Percentiles rank a stretch among this genome's conserved stretches.
Evolutionary conservation across 2,329 filamentous ascomycete species (phyloP).

Genomic region (Aspergillus phoenicis): DNA sequence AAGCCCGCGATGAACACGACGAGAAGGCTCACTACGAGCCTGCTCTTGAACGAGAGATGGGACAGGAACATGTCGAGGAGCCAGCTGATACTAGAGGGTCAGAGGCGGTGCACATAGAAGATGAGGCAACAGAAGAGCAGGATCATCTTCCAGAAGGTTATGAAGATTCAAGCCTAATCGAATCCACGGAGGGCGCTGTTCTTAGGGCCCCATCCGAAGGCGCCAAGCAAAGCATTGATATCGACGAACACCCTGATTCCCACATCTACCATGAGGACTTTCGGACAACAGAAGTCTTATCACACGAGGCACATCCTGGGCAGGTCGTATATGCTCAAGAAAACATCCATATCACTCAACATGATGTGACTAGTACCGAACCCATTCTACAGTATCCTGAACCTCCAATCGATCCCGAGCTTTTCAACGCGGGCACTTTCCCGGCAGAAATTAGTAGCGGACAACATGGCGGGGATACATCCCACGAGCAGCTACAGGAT

Average conservation of each 20-base stretch:
- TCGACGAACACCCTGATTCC: neutral
- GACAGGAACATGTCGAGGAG: neutral
- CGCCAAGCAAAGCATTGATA: neutral
- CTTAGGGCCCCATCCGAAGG: neutral
- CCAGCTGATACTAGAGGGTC: neutral
- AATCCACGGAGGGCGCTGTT: neutral
- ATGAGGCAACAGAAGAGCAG: neutral
- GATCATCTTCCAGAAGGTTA: neutral
- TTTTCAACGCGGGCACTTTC: slow-evolving; percentile 1
- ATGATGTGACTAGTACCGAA: slow-evolving; percentile 8
- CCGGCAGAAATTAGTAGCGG: neutral
- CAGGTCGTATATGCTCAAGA: slow-evolving; percentile 21
- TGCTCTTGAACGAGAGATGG: neutral
- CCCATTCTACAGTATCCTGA: neutral
- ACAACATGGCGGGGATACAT: neutral
- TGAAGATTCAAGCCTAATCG: neutral
- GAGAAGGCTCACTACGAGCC: too few relatives aligned
- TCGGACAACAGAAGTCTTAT: neutral
- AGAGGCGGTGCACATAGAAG: neutral
- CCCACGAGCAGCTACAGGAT: neutral
- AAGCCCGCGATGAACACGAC: too few relatives aligned
- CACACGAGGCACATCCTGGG: slow-evolving; percentile 20
- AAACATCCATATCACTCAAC: slow-evolving; percentile 14
- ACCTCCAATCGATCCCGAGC: slow-evolving; percentile 17
- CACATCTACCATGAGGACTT: slow-evolving; percentile 9